phyloP scores from a whole-genome alignment of 257 asterid species.

The Voacanga thouarsii region DNA sequence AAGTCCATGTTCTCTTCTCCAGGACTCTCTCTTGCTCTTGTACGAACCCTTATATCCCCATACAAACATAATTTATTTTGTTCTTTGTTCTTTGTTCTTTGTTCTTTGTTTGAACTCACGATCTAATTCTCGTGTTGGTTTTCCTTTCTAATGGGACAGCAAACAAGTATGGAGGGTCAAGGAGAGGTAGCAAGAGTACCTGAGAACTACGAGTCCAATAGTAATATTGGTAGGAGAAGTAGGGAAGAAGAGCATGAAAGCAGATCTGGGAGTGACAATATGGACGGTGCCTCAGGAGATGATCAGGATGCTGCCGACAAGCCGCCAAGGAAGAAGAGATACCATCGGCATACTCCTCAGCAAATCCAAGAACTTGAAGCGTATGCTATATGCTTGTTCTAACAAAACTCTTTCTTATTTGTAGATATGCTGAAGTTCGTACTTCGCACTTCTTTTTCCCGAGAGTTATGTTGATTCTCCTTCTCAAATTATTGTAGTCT shows the following conservation, averaged over 20 bases:
- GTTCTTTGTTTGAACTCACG: neutral
- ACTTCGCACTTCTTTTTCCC: neutral
- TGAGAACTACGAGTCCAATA: conserved; percentile 47
- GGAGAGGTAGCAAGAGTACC: conserved; percentile 49
- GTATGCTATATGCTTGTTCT: conserved; percentile 29
- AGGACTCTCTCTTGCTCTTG: conserved; percentile 95
- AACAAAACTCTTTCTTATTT: neutral
- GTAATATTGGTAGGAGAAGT: conserved; percentile 50
- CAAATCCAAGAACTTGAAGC: conserved; percentile 96
- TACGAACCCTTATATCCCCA: conserved; percentile 20
- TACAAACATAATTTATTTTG: neutral
- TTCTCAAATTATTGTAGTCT: conserved; percentile 33
- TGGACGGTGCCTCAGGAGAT: conserved; percentile 88
- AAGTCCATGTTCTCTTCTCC: conserved; percentile 74
- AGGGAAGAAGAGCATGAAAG: conserved; percentile 91
- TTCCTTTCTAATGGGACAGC: conserved; percentile 31
- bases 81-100: neutral
- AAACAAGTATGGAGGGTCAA: conserved; percentile 79
- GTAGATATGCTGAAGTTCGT: neutral
- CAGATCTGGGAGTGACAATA: conserved; percentile 96
- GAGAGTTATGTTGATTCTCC: neutral
- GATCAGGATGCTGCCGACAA: conserved; percentile 76
- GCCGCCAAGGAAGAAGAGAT: conserved; percentile 82
- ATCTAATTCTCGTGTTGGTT: neutral
- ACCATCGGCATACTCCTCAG: conserved; percentile 98